A percentile compares a stretch with the other conserved stretches of the same genome.
These are phyloP conservation scores for Torulaspora quercuum DNA, from an alignment of 805 yeast species.

Conservation along the genomic window DNA sequence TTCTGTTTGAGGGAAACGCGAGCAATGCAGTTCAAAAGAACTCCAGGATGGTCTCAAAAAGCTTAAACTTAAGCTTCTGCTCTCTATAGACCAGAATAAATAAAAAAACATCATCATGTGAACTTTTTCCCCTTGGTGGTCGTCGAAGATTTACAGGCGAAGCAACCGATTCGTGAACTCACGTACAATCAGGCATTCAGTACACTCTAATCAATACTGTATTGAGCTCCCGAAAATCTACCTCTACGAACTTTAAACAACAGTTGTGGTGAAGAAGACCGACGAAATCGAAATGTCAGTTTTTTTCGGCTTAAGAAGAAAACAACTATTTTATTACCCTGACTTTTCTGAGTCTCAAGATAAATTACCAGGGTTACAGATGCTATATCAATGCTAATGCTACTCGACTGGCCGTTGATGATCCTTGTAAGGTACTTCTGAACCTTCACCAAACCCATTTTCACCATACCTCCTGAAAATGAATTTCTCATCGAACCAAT, in stretches of 20 bases:
- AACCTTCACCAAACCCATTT: conserved; percentile 57
- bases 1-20: conserved; percentile 6
- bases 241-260: too few relatives aligned
- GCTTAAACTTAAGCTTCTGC: conserved; percentile 21
- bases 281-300: neutral
- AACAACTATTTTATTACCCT: conserved; percentile 4
- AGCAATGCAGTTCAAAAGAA: conserved; percentile 6
- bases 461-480: conserved; percentile 65
- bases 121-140: conserved; percentile 4
- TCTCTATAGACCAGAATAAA: conserved; percentile 27
- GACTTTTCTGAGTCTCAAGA: neutral
- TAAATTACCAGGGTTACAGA: too few relatives aligned
- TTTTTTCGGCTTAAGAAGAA: neutral
- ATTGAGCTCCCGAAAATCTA: too few relatives aligned
- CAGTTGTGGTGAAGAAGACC: too few relatives aligned
- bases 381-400: too few relatives aligned
- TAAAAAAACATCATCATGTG: conserved; percentile 31
- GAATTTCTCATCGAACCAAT: conserved; percentile 77
- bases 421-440: conserved; percentile 44
- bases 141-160: too few relatives aligned
- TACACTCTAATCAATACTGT: too few relatives aligned
- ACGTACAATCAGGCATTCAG: conserved; percentile 7
- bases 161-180: conserved; percentile 7
- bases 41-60: conserved; percentile 24
- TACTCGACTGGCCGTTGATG: too few relatives aligned